phyloP scores from a whole-genome alignment of 371 early-diverging fungal genomes.

The Amoeboaphelidium protococcarum region DNA sequence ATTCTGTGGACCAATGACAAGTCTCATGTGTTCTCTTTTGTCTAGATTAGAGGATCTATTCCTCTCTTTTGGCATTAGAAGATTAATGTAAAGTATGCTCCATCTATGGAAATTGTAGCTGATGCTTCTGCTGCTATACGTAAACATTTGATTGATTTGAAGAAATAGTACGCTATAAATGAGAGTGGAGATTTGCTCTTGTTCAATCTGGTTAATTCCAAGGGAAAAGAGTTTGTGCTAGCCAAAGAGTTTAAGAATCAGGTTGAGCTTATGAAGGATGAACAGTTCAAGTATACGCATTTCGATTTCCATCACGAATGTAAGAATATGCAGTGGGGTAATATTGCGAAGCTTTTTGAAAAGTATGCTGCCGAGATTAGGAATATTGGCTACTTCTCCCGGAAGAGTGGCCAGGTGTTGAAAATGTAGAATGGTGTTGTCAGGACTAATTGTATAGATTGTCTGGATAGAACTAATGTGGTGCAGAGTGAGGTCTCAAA shows the following conservation, averaged over 20 bases:
- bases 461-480: conserved; percentile 87
- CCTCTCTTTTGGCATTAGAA: conserved; percentile 90
- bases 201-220: conserved; percentile 70
- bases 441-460: conserved; percentile 99
- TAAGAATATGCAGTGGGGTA: conserved; percentile 61
- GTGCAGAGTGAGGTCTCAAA: conserved; percentile 76
- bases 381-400: conserved; percentile 27
- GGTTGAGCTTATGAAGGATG: too few species aligned
- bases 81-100: conserved; percentile 70
- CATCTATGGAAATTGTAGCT: conserved; percentile 43
- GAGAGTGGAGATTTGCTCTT: conserved; percentile 25
- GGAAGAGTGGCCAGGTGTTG: conserved; percentile 8
- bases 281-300: conserved; percentile 33
- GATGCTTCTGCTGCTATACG: conserved; percentile 29
- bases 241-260: conserved; percentile 24
- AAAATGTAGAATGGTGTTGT: conserved; percentile 50
- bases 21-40: conserved; percentile 20
- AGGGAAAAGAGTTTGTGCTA: conserved; percentile 57
- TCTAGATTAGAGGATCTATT: conserved; percentile 93
- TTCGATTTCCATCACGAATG: conserved; percentile 95
- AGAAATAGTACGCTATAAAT: not conserved
- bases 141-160: not conserved
- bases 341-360: conserved; percentile 43
- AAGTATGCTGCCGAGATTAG: conserved; percentile 30
- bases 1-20: conserved; percentile 20